These are phyloP conservation scores for Rubia balearica DNA, from an alignment of 305 asterid genomes.

Conservation along the genomic window DNA sequence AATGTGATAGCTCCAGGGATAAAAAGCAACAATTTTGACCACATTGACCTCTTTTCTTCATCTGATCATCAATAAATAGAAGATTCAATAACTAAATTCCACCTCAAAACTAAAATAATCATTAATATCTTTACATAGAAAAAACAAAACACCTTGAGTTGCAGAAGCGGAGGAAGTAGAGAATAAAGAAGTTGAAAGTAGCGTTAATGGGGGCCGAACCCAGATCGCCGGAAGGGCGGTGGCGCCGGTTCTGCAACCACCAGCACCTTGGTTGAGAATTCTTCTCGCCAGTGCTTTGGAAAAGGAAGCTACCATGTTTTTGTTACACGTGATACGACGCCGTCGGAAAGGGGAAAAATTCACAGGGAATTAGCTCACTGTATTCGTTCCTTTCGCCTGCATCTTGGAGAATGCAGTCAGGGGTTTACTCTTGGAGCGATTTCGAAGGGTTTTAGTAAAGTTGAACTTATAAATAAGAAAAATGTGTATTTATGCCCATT, in stretches of 20 bases:
- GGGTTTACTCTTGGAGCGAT: neutral
- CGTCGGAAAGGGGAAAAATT: neutral
- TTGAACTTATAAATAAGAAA: too few relatives aligned
- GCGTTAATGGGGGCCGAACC: slow-evolving; percentile 23
- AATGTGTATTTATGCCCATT: too few relatives aligned
- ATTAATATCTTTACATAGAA: neutral
- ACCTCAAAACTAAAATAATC: neutral
- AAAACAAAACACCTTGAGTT: slow-evolving; percentile 32
- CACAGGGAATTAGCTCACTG: neutral
- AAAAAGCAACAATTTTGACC: slow-evolving; percentile 81
- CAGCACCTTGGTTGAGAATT: slow-evolving; percentile 29
- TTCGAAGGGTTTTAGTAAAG: slow-evolving; percentile 4
- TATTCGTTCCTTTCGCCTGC: neutral
- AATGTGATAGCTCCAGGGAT: slow-evolving; percentile 81
- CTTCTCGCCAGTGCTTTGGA: slow-evolving; percentile 41
- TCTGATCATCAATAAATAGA: slow-evolving; percentile 39
- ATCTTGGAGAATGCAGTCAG: neutral
- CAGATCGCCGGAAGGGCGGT: slow-evolving; percentile 22
- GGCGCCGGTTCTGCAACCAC: slow-evolving; percentile 14
- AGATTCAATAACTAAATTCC: neutral
- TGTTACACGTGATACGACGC: neutral
- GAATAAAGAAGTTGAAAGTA: slow-evolving; percentile 22
- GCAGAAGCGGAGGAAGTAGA: slow-evolving; percentile 42
- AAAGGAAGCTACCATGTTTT: slow-evolving; percentile 41
- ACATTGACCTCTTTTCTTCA: slow-evolving; percentile 43